Evolutionary conservation across 1,284 basidiomycete genomes (phyloP).

Genomic region (Cryptococcus sp.): DNA sequence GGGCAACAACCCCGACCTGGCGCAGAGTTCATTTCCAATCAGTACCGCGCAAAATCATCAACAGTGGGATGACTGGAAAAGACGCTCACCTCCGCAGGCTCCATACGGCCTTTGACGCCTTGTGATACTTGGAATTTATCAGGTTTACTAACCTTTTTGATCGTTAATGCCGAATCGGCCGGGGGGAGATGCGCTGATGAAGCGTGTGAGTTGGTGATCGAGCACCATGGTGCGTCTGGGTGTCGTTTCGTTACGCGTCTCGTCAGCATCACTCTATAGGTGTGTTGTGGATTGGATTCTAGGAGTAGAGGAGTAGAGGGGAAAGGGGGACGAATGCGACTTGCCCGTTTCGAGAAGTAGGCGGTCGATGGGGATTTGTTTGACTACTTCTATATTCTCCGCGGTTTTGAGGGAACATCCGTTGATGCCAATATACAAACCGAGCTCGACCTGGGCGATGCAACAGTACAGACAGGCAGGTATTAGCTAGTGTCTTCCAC

Average conservation of each 20-base stretch:
- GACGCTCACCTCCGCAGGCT: conserved; percentile 62
- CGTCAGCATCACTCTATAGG: background rate
- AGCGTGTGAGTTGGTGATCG: conserved; percentile 73
- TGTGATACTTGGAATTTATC: conserved; percentile 67
- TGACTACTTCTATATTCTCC: conserved; percentile 66
- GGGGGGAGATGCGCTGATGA: conserved; percentile 62
- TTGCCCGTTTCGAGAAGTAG: conserved; percentile 79
- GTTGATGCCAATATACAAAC: conserved; percentile 74
- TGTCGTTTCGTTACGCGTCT: background rate
- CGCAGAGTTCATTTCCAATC: background rate
- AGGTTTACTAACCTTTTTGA: conserved; percentile 59
- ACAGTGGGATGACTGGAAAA: background rate
- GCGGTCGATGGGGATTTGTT: conserved; percentile 64
- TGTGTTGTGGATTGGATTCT: background rate
- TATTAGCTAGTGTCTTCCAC: too few relatives aligned
- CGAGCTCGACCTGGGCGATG: conserved; percentile 63
- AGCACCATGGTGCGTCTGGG: conserved; percentile 81
- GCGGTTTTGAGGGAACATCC: conserved; percentile 82
- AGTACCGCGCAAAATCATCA: background rate
- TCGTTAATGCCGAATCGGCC: conserved; percentile 55
- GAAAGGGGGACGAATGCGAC: conserved; percentile 30
- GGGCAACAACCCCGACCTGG: conserved; percentile 70
- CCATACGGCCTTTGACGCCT: conserved; percentile 79
- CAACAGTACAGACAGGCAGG: too few relatives aligned
- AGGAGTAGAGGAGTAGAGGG: background rate